These are phyloP conservation scores for Trifolium repens DNA, from an alignment of 306 rosid genomes.

Conservation along the genomic window DNA sequence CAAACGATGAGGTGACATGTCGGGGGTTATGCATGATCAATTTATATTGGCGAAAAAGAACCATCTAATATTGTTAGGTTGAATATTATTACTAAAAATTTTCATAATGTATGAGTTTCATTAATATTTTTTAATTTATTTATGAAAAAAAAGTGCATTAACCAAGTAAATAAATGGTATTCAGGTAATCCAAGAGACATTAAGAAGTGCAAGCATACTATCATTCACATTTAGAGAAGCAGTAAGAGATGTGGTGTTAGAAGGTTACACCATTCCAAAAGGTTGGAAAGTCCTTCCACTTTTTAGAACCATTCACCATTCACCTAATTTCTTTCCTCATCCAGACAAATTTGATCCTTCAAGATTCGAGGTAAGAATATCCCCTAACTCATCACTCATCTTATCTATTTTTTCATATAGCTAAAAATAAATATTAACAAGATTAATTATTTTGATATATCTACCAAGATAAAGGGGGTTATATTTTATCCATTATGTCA, in stretches of 20 bases:
- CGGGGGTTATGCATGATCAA: too few species aligned
- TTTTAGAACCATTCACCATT: slow-evolving; percentile 90
- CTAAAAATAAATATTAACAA: not conserved
- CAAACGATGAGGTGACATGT: too few species aligned
- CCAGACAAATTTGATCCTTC: slow-evolving; percentile 93
- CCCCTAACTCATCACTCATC: too few species aligned
- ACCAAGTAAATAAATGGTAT: not conserved
- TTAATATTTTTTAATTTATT: too few species aligned
- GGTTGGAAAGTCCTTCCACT: slow-evolving; percentile 99
- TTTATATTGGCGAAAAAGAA: too few species aligned
- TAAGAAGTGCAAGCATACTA: slow-evolving; percentile 81
- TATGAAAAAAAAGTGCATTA: too few species aligned
- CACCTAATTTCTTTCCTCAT: slow-evolving; percentile 72
- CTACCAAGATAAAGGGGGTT: not conserved
- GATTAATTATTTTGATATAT: not conserved
- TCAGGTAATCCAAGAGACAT: slow-evolving; percentile 87
- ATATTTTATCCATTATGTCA: slow-evolving; percentile 44
- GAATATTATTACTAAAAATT: too few species aligned
- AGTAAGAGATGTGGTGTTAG: slow-evolving; percentile 71
- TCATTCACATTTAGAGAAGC: slow-evolving; percentile 98
- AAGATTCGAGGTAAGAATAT: slow-evolving; percentile 69
- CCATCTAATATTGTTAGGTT: too few species aligned
- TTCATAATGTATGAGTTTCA: too few species aligned
- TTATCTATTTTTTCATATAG: too few species aligned
- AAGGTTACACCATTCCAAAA: slow-evolving; percentile 87